Base-by-base conservation (phyloP, 768 basidiomycete genomes). In the Boletus tomentosulus region DNA sequence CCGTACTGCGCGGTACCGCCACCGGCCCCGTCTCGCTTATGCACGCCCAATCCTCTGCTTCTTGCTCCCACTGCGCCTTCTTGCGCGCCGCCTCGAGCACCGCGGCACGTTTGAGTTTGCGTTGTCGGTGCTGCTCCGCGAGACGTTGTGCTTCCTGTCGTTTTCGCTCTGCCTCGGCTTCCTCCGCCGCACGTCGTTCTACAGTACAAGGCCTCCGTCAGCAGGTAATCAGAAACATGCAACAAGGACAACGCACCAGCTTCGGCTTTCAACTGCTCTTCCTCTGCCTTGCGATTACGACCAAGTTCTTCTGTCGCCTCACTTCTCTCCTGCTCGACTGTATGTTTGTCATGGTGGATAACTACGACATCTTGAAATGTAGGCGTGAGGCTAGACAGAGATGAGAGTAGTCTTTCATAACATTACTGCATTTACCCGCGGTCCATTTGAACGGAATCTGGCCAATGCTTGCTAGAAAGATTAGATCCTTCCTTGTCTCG, bases 1-100 rank as follows among this genome's bases (percentile, higher is more conserved):
- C n/a, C n/a, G n/a, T n/a, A n/a, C n/a, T n/a, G n/a, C n/a, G n/a
- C n/a, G n/a, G n/a, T n/a, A n/a, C n/a, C n/a, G n/a, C n/a, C n/a
- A n/a, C 70, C 48, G 35, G 67, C n/a, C n/a, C n/a, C n/a, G 62
- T 54, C 38, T 62, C 66, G 71, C 8, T 80, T 63, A 27, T 27
- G 56, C 24, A 72, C 37, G 54, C 78, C 74, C 49, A 73, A 73
- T 70, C 80, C 49, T 67, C 80, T 1, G 87, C 87, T 55, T 89
- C 87, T n/a, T 85, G 83, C 61, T n/a, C n/a, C n/a, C 85, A 78
- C 59, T 84, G 79, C 12, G 70, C 72, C 57, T 82, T 86, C 47
- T 77, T 71, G n/a, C 79, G 81, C 1, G 82, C 83, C 27, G 78
- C 69, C 51, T 88, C 84, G 13, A 69, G 16, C 0, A 74, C 76